Conservation (phyloP, 371 early-diverging fungal species). For the Syncephalastrum monosporum region DNA sequence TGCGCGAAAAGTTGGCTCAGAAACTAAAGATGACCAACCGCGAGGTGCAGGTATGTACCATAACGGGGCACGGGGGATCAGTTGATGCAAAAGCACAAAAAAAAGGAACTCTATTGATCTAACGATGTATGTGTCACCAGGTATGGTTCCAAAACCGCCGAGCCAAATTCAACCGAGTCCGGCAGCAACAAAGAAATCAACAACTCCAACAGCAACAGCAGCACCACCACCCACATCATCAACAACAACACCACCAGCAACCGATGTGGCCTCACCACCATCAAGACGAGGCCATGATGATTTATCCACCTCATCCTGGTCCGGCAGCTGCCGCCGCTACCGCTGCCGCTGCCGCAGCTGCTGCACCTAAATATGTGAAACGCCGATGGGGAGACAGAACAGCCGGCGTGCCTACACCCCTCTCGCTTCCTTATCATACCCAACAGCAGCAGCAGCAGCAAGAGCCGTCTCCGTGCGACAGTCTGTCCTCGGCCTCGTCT, state of each 20-base stretch:
- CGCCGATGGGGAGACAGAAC: background rate
- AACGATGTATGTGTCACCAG: slow-evolving; percentile 25
- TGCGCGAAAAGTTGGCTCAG: slow-evolving; percentile 80
- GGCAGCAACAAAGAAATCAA: slow-evolving; percentile 15
- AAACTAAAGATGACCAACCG: slow-evolving; percentile 91
- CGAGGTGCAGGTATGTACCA: slow-evolving; percentile 77
- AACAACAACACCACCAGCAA: slow-evolving; percentile 10
- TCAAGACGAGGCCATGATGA: slow-evolving; percentile 4
- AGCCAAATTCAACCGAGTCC: slow-evolving; percentile 32
- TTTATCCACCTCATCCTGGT: slow-evolving; percentile 6
- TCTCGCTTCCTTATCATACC: slow-evolving; percentile 3
- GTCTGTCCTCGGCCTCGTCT: slow-evolving; percentile 9
- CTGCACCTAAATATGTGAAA: slow-evolving; percentile 2
- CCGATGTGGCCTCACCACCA: slow-evolving; percentile 2
- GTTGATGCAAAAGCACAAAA: slow-evolving; percentile 6
- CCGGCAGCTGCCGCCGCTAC: background rate
- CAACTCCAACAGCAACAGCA: slow-evolving; percentile 11
- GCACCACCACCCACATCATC: background rate
- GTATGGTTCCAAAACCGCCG: slow-evolving; percentile 38
- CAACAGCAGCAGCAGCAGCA: slow-evolving; percentile 3
- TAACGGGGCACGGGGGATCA: background rate
- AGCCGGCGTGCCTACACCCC: background rate
- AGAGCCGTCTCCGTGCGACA: slow-evolving; percentile 14
- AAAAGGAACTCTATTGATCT: slow-evolving; percentile 20
- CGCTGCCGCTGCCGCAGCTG: background rate